phyloP scores from a whole-genome alignment of 2,329 filamentous ascomycete genomes.

The Talaromyces islandicus region DNA sequence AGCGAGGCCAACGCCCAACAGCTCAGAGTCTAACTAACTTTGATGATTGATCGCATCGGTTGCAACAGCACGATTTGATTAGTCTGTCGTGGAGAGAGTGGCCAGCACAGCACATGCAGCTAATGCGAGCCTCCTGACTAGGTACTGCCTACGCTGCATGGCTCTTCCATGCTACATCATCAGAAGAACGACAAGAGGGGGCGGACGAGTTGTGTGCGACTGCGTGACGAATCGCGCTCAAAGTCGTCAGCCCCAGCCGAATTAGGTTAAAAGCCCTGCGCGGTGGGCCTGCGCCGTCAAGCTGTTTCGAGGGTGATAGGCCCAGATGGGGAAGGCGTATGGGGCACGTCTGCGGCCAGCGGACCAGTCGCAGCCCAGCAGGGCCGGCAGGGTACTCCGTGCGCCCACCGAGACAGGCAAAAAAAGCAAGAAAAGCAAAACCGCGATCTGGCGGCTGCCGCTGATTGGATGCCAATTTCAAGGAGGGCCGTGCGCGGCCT shows the following conservation, averaged over 20 bases:
- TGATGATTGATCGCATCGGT: background rate
- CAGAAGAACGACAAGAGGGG: background rate
- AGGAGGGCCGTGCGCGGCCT: constrained; percentile 7
- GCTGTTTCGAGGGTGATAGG: background rate
- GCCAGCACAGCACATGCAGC: background rate
- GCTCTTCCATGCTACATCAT: background rate
- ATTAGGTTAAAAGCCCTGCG: background rate
- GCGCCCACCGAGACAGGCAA: background rate
- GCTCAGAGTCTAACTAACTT: background rate
- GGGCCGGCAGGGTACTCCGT: background rate
- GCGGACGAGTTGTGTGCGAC: background rate
- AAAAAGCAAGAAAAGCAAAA: background rate
- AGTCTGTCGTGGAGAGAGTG: background rate
- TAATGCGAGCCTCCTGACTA: background rate
- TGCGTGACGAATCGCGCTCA: background rate
- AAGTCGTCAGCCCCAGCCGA: background rate
- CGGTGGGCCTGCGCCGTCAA: background rate
- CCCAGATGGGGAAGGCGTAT: background rate
- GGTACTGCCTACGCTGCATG: no score
- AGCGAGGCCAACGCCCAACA: background rate
- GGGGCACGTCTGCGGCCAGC: background rate
- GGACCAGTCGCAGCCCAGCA: background rate
- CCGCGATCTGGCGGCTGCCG: background rate
- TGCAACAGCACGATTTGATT: background rate
- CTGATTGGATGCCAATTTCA: constrained; percentile 5